Percentiles rank a stretch among this genome's conserved stretches.
Evolutionary conservation across 441 rosid species (phyloP).

Genomic region (Melastoma candidum): DNA sequence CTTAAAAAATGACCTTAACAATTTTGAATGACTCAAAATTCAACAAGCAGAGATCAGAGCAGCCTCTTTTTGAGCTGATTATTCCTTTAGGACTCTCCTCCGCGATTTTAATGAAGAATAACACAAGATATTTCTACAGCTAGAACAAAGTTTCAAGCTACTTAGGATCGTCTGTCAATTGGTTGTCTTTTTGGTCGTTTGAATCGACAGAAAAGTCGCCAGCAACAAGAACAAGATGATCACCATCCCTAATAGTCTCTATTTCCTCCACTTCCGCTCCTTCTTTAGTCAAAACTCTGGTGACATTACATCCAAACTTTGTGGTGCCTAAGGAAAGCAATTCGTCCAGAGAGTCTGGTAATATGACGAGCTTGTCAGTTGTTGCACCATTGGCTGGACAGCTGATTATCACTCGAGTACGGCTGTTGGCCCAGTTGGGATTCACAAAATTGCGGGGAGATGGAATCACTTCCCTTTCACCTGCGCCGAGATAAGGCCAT

Average conservation of each 20-base stretch:
- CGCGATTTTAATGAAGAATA: no score
- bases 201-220: constrained; percentile 11
- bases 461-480: constrained; percentile 24
- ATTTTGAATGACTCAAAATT: no score
- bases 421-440: constrained; percentile 17
- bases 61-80: no score
- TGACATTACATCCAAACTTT: constrained; percentile 46
- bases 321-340: constrained; percentile 39
- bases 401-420: constrained; percentile 52
- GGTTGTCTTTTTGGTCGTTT: background rate
- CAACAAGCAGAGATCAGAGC: no score
- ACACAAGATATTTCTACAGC: no score
- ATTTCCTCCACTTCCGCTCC: constrained; percentile 81
- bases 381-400: constrained; percentile 40
- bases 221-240: constrained; percentile 48
- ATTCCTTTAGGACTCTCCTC: no score
- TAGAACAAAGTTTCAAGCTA: no score
- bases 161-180: no score
- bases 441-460: constrained; percentile 16
- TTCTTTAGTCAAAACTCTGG: constrained; percentile 39
- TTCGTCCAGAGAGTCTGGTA: constrained; percentile 58
- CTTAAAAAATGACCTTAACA: no score
- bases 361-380: constrained; percentile 37
- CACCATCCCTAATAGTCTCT: constrained; percentile 75
- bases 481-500: constrained; percentile 17